phyloP scores from a whole-genome alignment of 2,329 filamentous ascomycete species.

The Fusarium haematococcum region DNA sequence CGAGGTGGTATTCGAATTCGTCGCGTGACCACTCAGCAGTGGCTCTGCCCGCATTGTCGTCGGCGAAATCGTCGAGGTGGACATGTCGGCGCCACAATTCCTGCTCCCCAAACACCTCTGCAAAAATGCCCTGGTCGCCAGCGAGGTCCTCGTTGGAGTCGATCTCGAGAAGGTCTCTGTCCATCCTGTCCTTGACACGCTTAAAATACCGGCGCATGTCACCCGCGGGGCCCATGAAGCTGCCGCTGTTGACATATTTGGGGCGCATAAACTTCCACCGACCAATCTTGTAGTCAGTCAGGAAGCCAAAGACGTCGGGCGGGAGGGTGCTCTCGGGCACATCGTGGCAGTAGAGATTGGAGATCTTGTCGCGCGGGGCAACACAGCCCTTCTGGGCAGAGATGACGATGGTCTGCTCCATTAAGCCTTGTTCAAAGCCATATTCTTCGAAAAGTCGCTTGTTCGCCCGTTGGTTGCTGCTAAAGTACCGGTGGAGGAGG shows the following conservation, averaged over 20 bases:
- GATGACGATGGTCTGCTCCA: conserved; percentile 42
- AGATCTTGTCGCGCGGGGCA: conserved; percentile 37
- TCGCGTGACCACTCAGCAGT: conserved; percentile 18
- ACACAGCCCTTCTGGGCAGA: conserved; percentile 43
- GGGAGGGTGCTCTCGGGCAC: conserved; percentile 41
- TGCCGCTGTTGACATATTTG: conserved; percentile 47
- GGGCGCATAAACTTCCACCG: conserved; percentile 42
- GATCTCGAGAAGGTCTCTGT: conserved; percentile 32
- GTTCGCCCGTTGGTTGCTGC: conserved; percentile 38
- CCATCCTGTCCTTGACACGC: conserved; percentile 43
- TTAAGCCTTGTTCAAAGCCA: conserved; percentile 27
- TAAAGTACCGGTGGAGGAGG: conserved; percentile 44
- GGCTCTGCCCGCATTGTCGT: conserved; percentile 29
- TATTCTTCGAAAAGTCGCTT: conserved; percentile 31
- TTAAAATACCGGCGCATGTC: conserved; percentile 44
- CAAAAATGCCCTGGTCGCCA: conserved; percentile 49
- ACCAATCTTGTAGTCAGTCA: conserved; percentile 34
- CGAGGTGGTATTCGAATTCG: conserved; percentile 45
- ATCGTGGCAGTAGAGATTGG: conserved; percentile 41
- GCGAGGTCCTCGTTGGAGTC: conserved; percentile 26
- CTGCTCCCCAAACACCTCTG: conserved; percentile 48
- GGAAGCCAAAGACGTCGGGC: conserved; percentile 34
- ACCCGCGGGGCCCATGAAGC: conserved; percentile 45
- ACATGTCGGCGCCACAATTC: conserved; percentile 38
- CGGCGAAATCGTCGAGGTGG: conserved; percentile 16